Evolutionary conservation across 768 basidiomycete genomes (phyloP).

Genomic region (Lactarius pseudohatsudake): DNA sequence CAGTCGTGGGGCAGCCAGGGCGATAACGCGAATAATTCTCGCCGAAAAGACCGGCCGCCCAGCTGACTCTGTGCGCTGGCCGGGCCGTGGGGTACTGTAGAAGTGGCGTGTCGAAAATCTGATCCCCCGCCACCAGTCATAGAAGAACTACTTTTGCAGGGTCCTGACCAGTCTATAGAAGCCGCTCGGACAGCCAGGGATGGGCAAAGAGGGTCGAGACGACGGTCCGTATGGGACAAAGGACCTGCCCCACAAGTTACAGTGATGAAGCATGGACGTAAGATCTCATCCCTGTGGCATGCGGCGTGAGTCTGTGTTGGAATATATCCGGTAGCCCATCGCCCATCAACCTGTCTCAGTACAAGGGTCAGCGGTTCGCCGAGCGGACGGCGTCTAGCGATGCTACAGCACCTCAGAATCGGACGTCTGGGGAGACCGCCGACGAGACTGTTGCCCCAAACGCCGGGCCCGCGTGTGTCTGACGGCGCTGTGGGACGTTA

Average conservation of each 20-base stretch:
- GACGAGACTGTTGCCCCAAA: neutral
- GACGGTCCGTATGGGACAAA: slow-evolving; percentile 17
- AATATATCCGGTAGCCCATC: slow-evolving; percentile 16
- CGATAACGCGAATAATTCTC: slow-evolving; percentile 20
- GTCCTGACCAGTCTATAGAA: slow-evolving; percentile 17
- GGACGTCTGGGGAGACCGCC: neutral
- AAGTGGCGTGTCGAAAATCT: slow-evolving; percentile 19
- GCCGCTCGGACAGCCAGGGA: slow-evolving; percentile 8
- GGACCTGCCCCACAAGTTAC: slow-evolving; percentile 11
- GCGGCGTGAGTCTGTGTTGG: slow-evolving; percentile 3
- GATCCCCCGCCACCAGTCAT: slow-evolving; percentile 17
- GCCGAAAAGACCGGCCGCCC: neutral
- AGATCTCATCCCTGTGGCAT: slow-evolving; percentile 11
- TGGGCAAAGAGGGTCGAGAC: neutral
- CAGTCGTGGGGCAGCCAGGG: slow-evolving; percentile 15
- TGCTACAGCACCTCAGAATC: neutral
- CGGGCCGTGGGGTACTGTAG: slow-evolving; percentile 11
- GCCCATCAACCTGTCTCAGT: neutral
- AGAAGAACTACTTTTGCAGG: slow-evolving; percentile 14
- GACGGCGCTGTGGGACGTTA: slow-evolving; percentile 1
- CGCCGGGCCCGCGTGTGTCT: neutral
- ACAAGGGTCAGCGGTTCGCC: neutral
- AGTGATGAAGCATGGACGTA: neutral
- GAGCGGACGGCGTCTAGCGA: neutral
- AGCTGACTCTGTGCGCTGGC: slow-evolving; percentile 15